Conservation (phyloP, 108 stramenopile genomes). For the Cyclotella cryptica region DNA sequence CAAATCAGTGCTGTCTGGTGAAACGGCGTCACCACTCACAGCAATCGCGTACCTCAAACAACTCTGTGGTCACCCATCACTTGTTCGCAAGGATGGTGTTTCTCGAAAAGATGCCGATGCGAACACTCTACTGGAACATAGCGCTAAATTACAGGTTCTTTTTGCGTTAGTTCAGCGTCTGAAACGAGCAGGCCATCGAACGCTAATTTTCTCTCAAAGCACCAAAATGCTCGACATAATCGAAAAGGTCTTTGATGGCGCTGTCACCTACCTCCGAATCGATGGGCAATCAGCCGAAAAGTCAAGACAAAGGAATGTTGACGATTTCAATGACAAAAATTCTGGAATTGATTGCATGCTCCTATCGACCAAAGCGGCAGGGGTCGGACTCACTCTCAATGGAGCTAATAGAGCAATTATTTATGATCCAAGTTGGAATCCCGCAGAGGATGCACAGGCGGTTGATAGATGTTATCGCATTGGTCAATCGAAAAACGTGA, state of each 20-base stretch:
- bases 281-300: constrained; percentile 92
- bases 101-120: constrained; percentile 31
- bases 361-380: constrained; percentile 88
- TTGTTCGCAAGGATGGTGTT: constrained; percentile 50
- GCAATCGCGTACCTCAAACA: constrained; percentile 83
- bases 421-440: constrained; percentile 89
- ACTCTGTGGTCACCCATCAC: constrained; percentile 79
- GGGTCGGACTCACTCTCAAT: constrained; percentile 86
- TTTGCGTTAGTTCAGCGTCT: constrained; percentile 66
- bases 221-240: constrained; percentile 94
- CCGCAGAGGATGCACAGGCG: constrained; percentile 95
- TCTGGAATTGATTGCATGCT: constrained; percentile 74
- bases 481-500: constrained; percentile 92
- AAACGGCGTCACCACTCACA: constrained; percentile 59
- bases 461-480: constrained; percentile 91
- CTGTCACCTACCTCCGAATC: constrained; percentile 70
- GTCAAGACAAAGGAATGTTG: constrained; percentile 86
- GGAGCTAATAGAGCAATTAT: constrained; percentile 61
- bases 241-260: constrained; percentile 42
- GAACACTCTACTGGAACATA: constrained; percentile 48
- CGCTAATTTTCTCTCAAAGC: constrained; percentile 93
- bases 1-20: constrained; percentile 49
- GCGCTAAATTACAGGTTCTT: constrained; percentile 82
- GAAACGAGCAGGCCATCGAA: constrained; percentile 74
- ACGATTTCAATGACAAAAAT: constrained; percentile 85